These are phyloP conservation scores for Trichaptum fuscoviolaceum DNA, from an alignment of 768 basidiomycete genomes.

Conservation along the genomic window DNA sequence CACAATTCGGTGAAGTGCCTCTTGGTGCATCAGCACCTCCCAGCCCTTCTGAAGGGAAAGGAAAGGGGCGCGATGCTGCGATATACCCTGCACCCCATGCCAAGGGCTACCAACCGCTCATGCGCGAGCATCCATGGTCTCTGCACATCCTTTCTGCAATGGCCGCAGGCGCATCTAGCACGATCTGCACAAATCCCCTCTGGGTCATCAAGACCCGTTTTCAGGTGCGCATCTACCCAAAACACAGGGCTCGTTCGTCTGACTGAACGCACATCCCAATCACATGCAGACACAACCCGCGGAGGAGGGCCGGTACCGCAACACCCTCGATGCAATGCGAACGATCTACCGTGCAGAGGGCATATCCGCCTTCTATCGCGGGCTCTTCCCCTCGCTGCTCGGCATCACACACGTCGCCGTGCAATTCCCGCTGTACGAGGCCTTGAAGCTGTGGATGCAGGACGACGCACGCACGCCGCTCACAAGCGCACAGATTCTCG, in stretches of 20 bases:
- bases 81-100: conserved; percentile 80
- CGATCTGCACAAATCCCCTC: conserved; percentile 89
- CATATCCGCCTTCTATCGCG: conserved; percentile 85
- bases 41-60: not conserved
- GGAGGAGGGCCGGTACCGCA: conserved; percentile 73
- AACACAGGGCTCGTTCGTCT: conserved; percentile 13
- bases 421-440: conserved; percentile 95
- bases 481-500: conserved; percentile 60
- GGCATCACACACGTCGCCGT: conserved; percentile 95
- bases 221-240: conserved; percentile 59
- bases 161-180: conserved; percentile 90
- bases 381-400: conserved; percentile 85
- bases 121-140: conserved; percentile 79
- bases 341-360: conserved; percentile 93
- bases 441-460: conserved; percentile 68
- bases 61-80: conserved; percentile 12
- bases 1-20: conserved; percentile 54
- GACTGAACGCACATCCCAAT: conserved; percentile 7
- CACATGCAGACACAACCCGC: conserved; percentile 73
- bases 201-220: conserved; percentile 99
- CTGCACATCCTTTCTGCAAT: conserved; percentile 93
- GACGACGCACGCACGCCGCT: conserved; percentile 46
- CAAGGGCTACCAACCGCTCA: conserved; percentile 79
- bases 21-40: conserved; percentile 27
- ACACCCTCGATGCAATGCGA: conserved; percentile 83